Conservation (phyloP, 2,329 filamentous ascomycete species). For the Paraconiothyrium brasiliense region DNA sequence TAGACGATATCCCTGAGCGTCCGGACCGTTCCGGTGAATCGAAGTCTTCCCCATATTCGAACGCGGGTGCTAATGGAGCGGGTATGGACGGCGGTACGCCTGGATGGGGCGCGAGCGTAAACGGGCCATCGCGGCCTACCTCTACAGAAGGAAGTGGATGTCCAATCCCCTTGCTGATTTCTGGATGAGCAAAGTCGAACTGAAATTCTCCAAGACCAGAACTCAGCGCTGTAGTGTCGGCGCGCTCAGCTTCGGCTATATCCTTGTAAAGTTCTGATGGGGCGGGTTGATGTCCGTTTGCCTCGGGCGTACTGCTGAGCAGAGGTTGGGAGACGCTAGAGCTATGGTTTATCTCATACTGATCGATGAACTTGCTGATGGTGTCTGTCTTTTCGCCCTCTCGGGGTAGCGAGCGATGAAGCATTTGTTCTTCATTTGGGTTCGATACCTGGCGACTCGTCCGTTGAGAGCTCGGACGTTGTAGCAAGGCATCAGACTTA, state of each 20-base stretch:
- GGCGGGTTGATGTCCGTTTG: neutral
- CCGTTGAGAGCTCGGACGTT: conserved; percentile 22
- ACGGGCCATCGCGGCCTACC: conserved; percentile 13
- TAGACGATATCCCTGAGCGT: conserved; percentile 35
- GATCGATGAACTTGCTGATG: conserved; percentile 44
- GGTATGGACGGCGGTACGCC: conserved; percentile 35
- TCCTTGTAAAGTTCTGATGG: conserved; percentile 2
- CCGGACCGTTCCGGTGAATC: conserved; percentile 21
- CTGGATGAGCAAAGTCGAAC: conserved; percentile 27
- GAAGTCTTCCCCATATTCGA: conserved; percentile 29
- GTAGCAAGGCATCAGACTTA: conserved; percentile 26
- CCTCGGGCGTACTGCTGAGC: neutral
- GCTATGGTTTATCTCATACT: conserved; percentile 30
- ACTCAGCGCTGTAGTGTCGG: conserved; percentile 6
- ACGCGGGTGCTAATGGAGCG: conserved; percentile 40
- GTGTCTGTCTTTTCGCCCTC: conserved; percentile 41
- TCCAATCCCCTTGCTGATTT: neutral
- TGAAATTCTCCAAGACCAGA: conserved; percentile 38
- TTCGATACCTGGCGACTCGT: conserved; percentile 24
- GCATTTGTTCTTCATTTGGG: conserved; percentile 24
- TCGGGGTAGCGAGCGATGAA: conserved; percentile 23
- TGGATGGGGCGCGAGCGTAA: conserved; percentile 22
- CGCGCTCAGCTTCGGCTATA: conserved; percentile 1
- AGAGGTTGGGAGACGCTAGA: conserved; percentile 17
- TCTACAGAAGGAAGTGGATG: neutral